Conservation (phyloP, 805 yeast genomes). For the Candida wancherniae region DNA sequence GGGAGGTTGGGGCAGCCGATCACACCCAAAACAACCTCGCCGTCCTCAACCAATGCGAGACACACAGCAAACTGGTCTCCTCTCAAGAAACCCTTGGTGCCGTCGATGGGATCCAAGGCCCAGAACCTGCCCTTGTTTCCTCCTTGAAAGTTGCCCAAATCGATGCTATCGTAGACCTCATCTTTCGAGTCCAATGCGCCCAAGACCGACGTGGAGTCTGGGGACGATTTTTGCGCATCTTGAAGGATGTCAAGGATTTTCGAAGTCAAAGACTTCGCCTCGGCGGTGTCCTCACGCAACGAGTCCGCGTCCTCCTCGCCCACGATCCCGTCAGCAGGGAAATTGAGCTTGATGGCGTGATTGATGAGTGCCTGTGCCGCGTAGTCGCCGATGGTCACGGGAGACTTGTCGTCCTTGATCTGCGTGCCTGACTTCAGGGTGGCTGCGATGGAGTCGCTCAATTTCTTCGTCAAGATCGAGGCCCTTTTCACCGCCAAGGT, state of each 20-base stretch:
- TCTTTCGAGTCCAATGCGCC: slow-evolving; percentile 42
- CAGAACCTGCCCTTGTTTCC: slow-evolving; percentile 80
- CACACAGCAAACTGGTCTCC: slow-evolving; percentile 98
- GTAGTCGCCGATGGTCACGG: slow-evolving; percentile 95
- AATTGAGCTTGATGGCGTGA: slow-evolving; percentile 70
- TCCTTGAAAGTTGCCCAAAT: slow-evolving; percentile 75
- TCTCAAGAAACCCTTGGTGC: slow-evolving; percentile 91
- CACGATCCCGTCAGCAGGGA: slow-evolving; percentile 81
- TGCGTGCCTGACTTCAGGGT: slow-evolving; percentile 51
- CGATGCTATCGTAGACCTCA: slow-evolving; percentile 62
- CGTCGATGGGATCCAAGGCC: slow-evolving; percentile 98
- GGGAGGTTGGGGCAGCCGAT: slow-evolving; percentile 95
- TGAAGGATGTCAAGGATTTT: slow-evolving; percentile 58
- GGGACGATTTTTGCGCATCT: slow-evolving; percentile 46
- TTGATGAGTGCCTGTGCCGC: slow-evolving; percentile 94
- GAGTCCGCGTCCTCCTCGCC: slow-evolving; percentile 90
- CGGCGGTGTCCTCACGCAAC: slow-evolving; percentile 41
- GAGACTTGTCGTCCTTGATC: slow-evolving; percentile 83
- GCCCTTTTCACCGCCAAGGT: slow-evolving; percentile 90
- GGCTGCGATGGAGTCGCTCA: slow-evolving; percentile 51
- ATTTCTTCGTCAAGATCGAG: slow-evolving; percentile 62
- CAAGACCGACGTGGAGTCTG: slow-evolving; percentile 23
- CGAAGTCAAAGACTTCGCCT: slow-evolving; percentile 43
- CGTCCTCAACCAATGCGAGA: slow-evolving; percentile 81
- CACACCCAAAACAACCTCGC: slow-evolving; percentile 81